These are phyloP conservation scores for Trichosporon sp. DNA, from an alignment of 1,284 basidiomycete genomes.

Conservation along the genomic window DNA sequence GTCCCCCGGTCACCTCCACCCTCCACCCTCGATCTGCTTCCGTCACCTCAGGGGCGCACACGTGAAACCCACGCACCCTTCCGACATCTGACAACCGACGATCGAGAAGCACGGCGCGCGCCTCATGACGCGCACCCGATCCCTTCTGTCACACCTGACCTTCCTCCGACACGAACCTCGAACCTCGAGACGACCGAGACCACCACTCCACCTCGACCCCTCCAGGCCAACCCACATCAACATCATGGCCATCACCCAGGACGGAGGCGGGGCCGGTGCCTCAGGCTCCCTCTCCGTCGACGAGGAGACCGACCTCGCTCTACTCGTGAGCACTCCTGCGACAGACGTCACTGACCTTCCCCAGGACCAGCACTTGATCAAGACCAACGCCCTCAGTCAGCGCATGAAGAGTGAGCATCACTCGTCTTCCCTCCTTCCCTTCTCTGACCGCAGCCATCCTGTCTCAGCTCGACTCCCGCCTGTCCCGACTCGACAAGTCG, in stretches of 20 bases:
- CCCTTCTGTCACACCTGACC: background rate
- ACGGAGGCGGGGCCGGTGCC: slow-evolving; percentile 15
- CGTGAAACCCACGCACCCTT: too few species aligned
- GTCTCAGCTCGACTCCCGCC: slow-evolving; percentile 51
- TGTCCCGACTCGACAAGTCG: slow-evolving; percentile 54
- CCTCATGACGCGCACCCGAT: background rate
- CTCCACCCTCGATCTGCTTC: too few species aligned
- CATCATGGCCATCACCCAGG: slow-evolving; percentile 25
- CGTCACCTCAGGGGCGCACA: too few species aligned
- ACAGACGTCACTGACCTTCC: slow-evolving; percentile 4
- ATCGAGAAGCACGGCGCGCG: background rate
- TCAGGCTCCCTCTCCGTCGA: slow-evolving; percentile 43
- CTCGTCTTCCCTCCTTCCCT: background rate
- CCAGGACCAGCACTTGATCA: slow-evolving; percentile 55
- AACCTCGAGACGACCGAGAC: too few species aligned
- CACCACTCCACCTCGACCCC: background rate
- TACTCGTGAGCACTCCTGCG: slow-evolving; percentile 43
- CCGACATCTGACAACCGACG: background rate
- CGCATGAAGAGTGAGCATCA: slow-evolving; percentile 51
- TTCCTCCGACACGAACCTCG: too few species aligned
- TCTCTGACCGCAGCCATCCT: slow-evolving; percentile 46
- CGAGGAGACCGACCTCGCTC: slow-evolving; percentile 54
- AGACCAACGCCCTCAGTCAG: slow-evolving; percentile 54
- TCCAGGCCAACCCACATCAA: background rate
- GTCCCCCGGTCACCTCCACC: too few species aligned